A percentile compares a stretch with the other conserved stretches of the same genome.
phyloP scores from a whole-genome alignment of 1,284 basidiomycete species.

The Golubevia sp. region DNA sequence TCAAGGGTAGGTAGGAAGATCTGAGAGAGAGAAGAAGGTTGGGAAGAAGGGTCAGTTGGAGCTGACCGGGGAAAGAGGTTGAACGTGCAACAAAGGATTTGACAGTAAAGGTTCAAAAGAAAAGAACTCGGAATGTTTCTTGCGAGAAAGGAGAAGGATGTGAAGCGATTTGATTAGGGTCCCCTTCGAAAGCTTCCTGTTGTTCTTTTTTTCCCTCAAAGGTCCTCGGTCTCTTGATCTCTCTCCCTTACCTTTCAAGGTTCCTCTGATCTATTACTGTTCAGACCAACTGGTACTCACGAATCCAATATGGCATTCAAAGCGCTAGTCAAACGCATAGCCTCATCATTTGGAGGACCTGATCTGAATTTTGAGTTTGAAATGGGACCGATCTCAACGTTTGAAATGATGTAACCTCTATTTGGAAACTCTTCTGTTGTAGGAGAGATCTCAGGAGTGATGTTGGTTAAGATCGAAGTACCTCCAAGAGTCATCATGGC shows the following conservation, averaged over 20 bases:
- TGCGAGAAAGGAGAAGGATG: background rate
- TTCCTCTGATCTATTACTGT: too few species aligned
- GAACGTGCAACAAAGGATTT: too few species aligned
- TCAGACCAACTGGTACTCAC: slow-evolving; percentile 63
- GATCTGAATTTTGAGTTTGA: slow-evolving; percentile 91
- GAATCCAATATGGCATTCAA: slow-evolving; percentile 70
- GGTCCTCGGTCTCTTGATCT: background rate
- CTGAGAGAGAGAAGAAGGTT: background rate
- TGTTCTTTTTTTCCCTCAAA: background rate
- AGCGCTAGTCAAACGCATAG: slow-evolving; percentile 31
- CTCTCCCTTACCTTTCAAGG: background rate
- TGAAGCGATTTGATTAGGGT: background rate
- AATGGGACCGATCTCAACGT: slow-evolving; percentile 87
- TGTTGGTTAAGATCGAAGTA: too few species aligned
- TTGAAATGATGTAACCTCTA: slow-evolving; percentile 65
- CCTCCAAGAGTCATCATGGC: too few species aligned
- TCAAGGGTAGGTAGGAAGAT: slow-evolving; percentile 66
- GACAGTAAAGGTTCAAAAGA: too few species aligned
- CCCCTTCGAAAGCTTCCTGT: too few species aligned
- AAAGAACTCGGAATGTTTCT: background rate
- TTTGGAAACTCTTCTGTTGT: too few species aligned
- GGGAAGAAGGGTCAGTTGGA: slow-evolving; percentile 55
- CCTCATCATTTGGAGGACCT: slow-evolving; percentile 72
- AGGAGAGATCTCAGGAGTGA: too few species aligned
- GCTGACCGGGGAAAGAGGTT: too few species aligned